A percentile compares a stretch with the other conserved stretches of the same genome.
Evolutionary conservation across 148 eudicot species (phyloP).

Genomic region (Camellia japonica): DNA sequence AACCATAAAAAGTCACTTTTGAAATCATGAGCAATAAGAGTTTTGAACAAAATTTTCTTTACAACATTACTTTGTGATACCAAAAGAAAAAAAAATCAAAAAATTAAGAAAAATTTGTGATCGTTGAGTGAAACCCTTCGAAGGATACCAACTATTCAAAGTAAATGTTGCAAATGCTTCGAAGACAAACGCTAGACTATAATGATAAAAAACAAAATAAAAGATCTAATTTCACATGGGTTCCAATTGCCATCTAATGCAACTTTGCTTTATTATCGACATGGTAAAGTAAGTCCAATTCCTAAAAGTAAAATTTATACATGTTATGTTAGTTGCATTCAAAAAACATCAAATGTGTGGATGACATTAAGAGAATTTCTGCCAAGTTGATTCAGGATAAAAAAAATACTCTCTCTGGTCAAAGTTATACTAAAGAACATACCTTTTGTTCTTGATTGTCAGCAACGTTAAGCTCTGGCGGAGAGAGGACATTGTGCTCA

Average conservation of each 20-base stretch:
- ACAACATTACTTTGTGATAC: too few species aligned
- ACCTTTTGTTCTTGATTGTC: conserved; percentile 43
- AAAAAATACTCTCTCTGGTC: neutral
- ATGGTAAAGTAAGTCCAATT: neutral
- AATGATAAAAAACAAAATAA: neutral
- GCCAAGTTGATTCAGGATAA: neutral
- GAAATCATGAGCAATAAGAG: too few species aligned
- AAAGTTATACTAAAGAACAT: neutral
- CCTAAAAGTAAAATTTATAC: neutral
- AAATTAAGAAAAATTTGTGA: neutral
- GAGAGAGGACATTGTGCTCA: conserved; percentile 52
- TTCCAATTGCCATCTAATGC: neutral
- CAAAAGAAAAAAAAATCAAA: too few species aligned
- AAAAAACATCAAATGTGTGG: neutral
- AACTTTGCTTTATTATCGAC: neutral
- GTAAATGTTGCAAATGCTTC: neutral
- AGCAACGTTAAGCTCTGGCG: conserved; percentile 32
- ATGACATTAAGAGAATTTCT: conserved; percentile 4
- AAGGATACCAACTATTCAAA: neutral
- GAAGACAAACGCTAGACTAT: neutral
- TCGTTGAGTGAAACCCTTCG: conserved; percentile 3
- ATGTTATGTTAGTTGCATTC: neutral
- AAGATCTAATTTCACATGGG: neutral
- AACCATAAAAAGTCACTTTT: neutral
- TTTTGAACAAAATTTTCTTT: too few species aligned